A percentile compares a stretch with the other conserved stretches of the same genome.
phyloP scores from a whole-genome alignment of 2,329 filamentous ascomycete species.

The Cladosporium sp. region DNA sequence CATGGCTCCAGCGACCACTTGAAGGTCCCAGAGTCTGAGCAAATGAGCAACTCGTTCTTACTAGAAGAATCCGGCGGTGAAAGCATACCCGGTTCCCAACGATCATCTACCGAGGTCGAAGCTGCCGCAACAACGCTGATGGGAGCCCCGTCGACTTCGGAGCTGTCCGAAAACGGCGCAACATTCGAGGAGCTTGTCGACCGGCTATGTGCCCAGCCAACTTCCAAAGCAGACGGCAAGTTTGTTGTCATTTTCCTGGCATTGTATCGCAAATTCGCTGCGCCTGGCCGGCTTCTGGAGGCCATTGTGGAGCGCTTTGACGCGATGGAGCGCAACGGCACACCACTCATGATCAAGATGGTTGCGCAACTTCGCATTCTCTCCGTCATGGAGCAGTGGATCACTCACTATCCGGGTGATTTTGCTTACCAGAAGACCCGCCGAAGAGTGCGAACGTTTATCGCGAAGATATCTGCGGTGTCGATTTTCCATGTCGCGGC shows the following conservation, averaged over 20 bases:
- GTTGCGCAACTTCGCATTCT: conserved; percentile 78
- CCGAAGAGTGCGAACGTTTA: conserved; percentile 67
- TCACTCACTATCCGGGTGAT: conserved; percentile 82
- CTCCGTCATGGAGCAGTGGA: conserved; percentile 81
- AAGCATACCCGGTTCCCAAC: conserved; percentile 56
- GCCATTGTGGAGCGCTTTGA: conserved; percentile 75
- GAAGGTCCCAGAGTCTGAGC: conserved; percentile 31
- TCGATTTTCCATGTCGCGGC: conserved; percentile 80
- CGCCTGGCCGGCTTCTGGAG: conserved; percentile 70
- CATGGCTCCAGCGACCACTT: conserved; percentile 22
- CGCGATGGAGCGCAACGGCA: conserved; percentile 58
- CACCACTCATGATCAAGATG: conserved; percentile 67
- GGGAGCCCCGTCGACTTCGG: conserved; percentile 15
- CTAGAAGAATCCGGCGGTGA: conserved; percentile 62
- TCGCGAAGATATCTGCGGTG: conserved; percentile 64
- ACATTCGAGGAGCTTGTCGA: conserved; percentile 60
- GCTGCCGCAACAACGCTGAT: conserved; percentile 27
- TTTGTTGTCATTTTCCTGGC: conserved; percentile 86
- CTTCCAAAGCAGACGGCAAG: conserved; percentile 82
- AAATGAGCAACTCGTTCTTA: conserved; percentile 50
- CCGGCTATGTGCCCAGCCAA: conserved; percentile 72
- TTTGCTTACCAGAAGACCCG: conserved; percentile 75
- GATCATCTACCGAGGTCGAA: conserved; percentile 60
- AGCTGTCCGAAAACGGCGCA: conserved; percentile 50
- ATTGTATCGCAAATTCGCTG: conserved; percentile 86